Percentiles rank a stretch among this genome's conserved stretches.
Evolutionary conservation across 352 stramenopile species (phyloP).

Genomic region (Phytophthora rubi): DNA sequence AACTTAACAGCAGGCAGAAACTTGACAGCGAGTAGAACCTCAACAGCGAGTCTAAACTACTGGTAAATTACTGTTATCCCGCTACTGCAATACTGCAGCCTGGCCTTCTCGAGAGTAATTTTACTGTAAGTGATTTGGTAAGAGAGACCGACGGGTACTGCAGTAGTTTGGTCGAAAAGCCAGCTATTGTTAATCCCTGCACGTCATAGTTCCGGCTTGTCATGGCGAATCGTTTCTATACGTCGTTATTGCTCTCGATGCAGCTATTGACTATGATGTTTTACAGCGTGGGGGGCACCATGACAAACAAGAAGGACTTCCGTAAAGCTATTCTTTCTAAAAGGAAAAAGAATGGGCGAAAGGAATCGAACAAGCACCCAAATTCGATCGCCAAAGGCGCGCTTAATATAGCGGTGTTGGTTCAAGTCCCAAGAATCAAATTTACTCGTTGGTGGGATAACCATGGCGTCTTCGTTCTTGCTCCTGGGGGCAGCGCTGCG

Average conservation of each 20-base stretch:
- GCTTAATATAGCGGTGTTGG: not conserved
- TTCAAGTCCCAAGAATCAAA: not conserved
- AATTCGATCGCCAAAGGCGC: not conserved
- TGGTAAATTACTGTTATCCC: too few relatives aligned
- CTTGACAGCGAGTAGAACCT: too few relatives aligned
- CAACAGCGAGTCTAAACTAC: too few relatives aligned
- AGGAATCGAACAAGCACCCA: not conserved
- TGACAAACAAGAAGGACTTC: conserved; percentile 1
- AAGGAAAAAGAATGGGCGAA: not conserved
- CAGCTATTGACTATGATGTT: conserved; percentile 17
- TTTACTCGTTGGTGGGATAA: not conserved
- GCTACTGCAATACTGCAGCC: too few relatives aligned
- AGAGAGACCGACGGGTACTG: too few relatives aligned
- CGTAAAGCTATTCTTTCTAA: not conserved
- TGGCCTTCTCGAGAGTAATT: too few relatives aligned
- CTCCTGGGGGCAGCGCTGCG: not conserved
- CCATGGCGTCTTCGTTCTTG: not conserved
- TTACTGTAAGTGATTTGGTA: too few relatives aligned
- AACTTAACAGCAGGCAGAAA: too few relatives aligned
- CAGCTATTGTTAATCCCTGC: too few relatives aligned
- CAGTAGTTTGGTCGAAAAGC: too few relatives aligned
- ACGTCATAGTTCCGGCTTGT: not conserved
- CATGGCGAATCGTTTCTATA: conserved; percentile 13
- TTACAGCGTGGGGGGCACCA: conserved; percentile 8
- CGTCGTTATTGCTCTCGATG: conserved; percentile 2